Evolutionary conservation across 192 early-diverging fungal genomes (phyloP).

Genomic region (Gaertneriomyces semiglobifer): DNA sequence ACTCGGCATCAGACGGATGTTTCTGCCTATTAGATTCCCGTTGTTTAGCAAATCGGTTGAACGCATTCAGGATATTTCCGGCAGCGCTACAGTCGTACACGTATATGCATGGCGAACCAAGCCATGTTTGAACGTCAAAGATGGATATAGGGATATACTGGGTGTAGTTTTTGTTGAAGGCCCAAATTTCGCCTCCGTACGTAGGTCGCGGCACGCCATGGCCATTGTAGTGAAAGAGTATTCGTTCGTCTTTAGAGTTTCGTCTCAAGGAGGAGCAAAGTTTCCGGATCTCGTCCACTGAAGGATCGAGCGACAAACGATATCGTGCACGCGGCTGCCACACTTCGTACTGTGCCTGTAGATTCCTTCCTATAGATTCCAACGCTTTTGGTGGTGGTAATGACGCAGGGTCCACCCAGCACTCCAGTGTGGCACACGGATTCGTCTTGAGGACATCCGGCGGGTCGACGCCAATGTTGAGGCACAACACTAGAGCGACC

Average conservation of each 20-base stretch:
- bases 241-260: constrained; percentile 86
- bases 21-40: constrained; percentile 29
- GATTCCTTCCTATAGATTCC: constrained; percentile 81
- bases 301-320: constrained; percentile 82
- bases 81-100: constrained; percentile 96
- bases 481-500: constrained; percentile 82
- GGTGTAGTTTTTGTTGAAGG: constrained; percentile 95
- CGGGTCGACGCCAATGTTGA: constrained; percentile 94
- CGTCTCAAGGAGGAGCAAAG: constrained; percentile 76
- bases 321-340: constrained; percentile 81
- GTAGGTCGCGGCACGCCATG: constrained; percentile 97
- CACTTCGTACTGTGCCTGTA: constrained; percentile 91
- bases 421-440: constrained; percentile 86
- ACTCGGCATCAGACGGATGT: constrained; percentile 56
- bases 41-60: constrained; percentile 83
- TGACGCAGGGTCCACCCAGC: constrained; percentile 90
- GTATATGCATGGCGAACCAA: constrained; percentile 93
- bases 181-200: constrained; percentile 94
- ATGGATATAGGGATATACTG: constrained; percentile 96
- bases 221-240: constrained; percentile 98
- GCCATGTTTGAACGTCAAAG: constrained; percentile 87
- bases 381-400: constrained; percentile 74
- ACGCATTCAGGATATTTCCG: constrained; percentile 84
- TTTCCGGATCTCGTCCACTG: constrained; percentile 90
- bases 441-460: constrained; percentile 87